Conservation (phyloP, 495 filamentous ascomycete species). For the Podospora australis region DNA sequence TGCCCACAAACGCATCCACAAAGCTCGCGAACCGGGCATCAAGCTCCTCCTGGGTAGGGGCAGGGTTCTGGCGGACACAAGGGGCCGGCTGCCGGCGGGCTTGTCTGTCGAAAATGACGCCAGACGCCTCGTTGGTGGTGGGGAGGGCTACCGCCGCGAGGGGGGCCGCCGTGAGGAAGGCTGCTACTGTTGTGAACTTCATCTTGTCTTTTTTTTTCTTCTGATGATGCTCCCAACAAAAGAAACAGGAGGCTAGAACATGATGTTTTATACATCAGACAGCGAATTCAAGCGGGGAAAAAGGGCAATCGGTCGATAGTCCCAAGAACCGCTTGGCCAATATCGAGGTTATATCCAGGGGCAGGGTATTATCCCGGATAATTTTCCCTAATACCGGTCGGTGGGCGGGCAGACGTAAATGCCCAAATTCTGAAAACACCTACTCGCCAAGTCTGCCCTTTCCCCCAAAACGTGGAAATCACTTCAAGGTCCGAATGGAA, state of each 20-base stretch:
- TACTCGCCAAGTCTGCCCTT: too few species aligned
- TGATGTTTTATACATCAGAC: too few species aligned
- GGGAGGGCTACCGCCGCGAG: background rate
- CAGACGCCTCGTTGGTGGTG: conserved; percentile 9
- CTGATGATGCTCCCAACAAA: too few species aligned
- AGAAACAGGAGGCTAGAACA: too few species aligned
- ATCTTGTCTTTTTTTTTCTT: too few species aligned
- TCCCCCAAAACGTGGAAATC: too few species aligned
- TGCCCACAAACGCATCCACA: conserved; percentile 27
- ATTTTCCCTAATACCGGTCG: too few species aligned
- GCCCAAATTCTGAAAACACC: too few species aligned
- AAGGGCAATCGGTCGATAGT: background rate
- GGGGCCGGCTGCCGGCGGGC: conserved; percentile 3
- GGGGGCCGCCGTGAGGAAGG: background rate
- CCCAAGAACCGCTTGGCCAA: background rate
- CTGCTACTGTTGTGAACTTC: background rate
- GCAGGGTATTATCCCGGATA: conserved; percentile 8
- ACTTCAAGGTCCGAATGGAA: too few species aligned
- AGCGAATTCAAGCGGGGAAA: too few species aligned
- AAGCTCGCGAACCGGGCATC: conserved; percentile 27
- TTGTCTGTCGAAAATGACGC: background rate
- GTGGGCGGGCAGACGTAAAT: too few species aligned
- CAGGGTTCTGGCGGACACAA: conserved; percentile 11
- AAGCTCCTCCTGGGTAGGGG: conserved; percentile 19
- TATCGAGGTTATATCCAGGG: background rate